A percentile compares a stretch with the other conserved stretches of the same genome.
phyloP scores from a whole-genome alignment of 129 eudicot genomes.

The Escallonia rubra region DNA sequence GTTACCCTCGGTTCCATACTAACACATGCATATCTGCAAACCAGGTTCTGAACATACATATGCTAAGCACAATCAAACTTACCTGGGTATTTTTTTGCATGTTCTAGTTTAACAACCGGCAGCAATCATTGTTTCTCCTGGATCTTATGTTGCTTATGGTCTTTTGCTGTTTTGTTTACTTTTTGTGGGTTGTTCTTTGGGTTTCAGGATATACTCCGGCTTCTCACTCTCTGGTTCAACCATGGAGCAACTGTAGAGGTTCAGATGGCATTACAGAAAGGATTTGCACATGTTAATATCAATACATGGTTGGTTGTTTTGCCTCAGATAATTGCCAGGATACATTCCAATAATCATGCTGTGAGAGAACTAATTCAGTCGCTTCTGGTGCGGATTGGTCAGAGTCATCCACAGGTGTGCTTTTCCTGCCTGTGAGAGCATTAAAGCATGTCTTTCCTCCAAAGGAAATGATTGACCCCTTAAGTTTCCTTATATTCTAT shows the following conservation, averaged over 20 bases:
- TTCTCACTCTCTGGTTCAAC: slow-evolving; percentile 97
- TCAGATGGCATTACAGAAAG: slow-evolving; percentile 79
- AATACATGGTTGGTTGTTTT: slow-evolving; percentile 99
- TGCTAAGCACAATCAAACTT: too few species aligned
- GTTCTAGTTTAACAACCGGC: too few species aligned
- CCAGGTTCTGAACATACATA: too few species aligned
- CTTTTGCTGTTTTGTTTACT: background rate
- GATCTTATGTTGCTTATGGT: slow-evolving; percentile 3
- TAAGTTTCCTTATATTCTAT: too few species aligned
- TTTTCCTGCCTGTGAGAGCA: background rate
- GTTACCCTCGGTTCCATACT: too few species aligned
- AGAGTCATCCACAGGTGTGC: slow-evolving; percentile 93
- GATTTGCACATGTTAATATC: slow-evolving; percentile 84
- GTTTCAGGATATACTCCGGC: slow-evolving; percentile 94
- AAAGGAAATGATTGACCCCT: too few species aligned
- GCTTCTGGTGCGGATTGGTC: slow-evolving; percentile 85
- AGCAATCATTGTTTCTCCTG: too few species aligned
- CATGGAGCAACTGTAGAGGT: slow-evolving; percentile 93
- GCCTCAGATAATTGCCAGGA: slow-evolving; percentile 98
- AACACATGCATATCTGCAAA: too few species aligned
- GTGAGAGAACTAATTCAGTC: slow-evolving; percentile 92
- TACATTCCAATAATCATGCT: slow-evolving; percentile 90
- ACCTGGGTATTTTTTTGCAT: too few species aligned
- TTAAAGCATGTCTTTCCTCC: too few species aligned
- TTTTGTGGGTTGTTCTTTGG: slow-evolving; percentile 3